Evolutionary conservation across 495 filamentous ascomycete species (phyloP), one percentile per base, ranked within the genome.

Genomic region (Penicillium malachiteum): DNA sequence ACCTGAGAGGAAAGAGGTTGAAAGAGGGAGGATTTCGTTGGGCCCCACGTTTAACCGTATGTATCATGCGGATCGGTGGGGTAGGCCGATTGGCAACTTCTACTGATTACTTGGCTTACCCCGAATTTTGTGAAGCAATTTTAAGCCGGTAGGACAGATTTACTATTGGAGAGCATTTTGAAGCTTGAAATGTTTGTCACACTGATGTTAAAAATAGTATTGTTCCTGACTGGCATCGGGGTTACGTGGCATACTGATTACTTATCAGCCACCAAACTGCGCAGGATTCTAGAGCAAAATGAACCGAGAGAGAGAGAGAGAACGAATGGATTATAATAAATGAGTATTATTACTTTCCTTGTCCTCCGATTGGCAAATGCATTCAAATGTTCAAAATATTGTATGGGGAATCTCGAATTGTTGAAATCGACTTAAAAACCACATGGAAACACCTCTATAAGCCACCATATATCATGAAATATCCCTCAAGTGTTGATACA

Each of bases 11-110:
- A 50, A 49, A 54, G 33, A 58, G 60, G 57, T 26, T 26, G 21
- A 48, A 47, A 48, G 55, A 55, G 58, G 54, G 46, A 59, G 63
- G 59, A 66, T 55, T 65, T 59, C 51, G 43, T 40, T 35, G 41
- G 58, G 68, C 69, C 70, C 72, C 70, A 73, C 70, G 71, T 74
- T 52, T 60, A 45, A 50, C 48, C 53, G 43, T 55, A 55, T 55
- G 47, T 50, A 63, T 46, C 54, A 56, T 30, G 48, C 56, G 64
- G 61, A 64, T 58, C 52, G 53, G 60, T 52, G 60, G 60, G 57
- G 60, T 34, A 37, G 21, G 35, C 33, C 33, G 34, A 35, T 31
- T 40, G 39, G 43, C 43, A 12, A 32, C 9, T 31, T 46, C n/a
- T 12, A 11, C 30, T 8, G 39, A 10, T 43, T 43, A 18, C 37